Conservation (phyloP, 2,329 filamentous ascomycete species). For the Apiospora phragmitis region DNA sequence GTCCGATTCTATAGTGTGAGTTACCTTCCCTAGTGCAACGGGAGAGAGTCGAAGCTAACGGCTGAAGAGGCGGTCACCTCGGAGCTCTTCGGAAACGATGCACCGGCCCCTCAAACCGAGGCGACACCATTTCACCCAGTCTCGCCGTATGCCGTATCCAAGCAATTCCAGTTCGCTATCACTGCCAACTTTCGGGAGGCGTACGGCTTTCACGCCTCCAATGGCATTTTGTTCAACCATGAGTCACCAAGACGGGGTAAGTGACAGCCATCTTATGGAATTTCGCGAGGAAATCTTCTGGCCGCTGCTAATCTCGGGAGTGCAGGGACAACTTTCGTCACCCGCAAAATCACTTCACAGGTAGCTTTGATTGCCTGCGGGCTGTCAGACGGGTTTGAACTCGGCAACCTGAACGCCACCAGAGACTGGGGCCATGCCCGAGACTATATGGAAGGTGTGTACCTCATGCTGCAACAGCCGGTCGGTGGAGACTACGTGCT, state of each 20-base stretch:
- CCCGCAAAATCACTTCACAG: slow-evolving; percentile 1
- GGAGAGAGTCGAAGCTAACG: no score
- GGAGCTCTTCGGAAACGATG: slow-evolving; percentile 1
- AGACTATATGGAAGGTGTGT: slow-evolving; percentile 7
- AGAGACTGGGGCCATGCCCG: slow-evolving; percentile 4
- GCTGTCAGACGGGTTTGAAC: background rate
- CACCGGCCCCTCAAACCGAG: slow-evolving; percentile 2
- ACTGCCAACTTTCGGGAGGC: slow-evolving; percentile 2
- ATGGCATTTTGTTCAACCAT: slow-evolving; percentile 1
- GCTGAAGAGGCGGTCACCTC: slow-evolving; percentile 5
- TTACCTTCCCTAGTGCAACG: no score
- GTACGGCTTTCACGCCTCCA: background rate
- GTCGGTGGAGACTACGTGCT: background rate
- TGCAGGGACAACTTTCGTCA: slow-evolving; percentile 3
- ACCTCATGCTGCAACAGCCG: slow-evolving; percentile 3
- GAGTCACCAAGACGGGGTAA: slow-evolving; percentile 6
- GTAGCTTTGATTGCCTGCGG: slow-evolving; percentile 1
- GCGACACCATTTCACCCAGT: slow-evolving; percentile 1
- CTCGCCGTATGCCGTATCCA: slow-evolving; percentile 2
- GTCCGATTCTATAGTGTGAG: slow-evolving; percentile 7
- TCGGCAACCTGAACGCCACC: slow-evolving; percentile 6
- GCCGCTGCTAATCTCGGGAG: background rate
- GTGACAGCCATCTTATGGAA: background rate
- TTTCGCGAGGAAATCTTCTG: background rate
- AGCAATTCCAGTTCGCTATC: slow-evolving; percentile 6